These are phyloP conservation scores for Penicillium expansum DNA, from an alignment of 2,329 filamentous ascomycete species.

Conservation along the genomic window DNA sequence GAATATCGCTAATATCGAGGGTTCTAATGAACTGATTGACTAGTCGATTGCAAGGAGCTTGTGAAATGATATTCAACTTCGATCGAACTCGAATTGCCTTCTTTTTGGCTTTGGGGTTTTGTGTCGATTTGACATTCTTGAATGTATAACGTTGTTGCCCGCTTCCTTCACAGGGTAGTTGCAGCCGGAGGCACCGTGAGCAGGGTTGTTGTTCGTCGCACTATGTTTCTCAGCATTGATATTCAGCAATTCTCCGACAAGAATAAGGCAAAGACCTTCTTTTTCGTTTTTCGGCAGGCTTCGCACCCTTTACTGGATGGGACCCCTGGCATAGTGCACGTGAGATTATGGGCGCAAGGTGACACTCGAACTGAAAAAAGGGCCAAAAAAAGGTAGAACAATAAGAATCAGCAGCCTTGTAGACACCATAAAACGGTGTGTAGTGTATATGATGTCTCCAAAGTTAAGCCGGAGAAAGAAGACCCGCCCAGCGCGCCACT, in stretches of 20 bases:
- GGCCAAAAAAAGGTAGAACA: no score
- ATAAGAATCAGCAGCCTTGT: background rate
- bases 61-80: background rate
- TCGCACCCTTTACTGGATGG: background rate
- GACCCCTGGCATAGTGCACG: background rate
- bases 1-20: background rate
- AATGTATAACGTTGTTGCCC: background rate
- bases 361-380: background rate
- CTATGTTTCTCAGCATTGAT: background rate
- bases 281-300: background rate
- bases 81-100: background rate
- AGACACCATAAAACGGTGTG: no score
- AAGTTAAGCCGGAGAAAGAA: no score
- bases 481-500: background rate
- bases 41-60: background rate
- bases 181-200: background rate
- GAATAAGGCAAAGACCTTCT: background rate
- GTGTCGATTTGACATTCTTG: background rate
- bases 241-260: background rate
- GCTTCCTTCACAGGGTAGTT: background rate
- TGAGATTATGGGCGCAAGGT: no score
- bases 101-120: background rate
- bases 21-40: background rate
- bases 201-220: background rate
- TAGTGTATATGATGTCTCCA: background rate